Evolutionary conservation across 164 flowering plant species (phyloP).

Genomic region (Umbilicus rupestris): DNA sequence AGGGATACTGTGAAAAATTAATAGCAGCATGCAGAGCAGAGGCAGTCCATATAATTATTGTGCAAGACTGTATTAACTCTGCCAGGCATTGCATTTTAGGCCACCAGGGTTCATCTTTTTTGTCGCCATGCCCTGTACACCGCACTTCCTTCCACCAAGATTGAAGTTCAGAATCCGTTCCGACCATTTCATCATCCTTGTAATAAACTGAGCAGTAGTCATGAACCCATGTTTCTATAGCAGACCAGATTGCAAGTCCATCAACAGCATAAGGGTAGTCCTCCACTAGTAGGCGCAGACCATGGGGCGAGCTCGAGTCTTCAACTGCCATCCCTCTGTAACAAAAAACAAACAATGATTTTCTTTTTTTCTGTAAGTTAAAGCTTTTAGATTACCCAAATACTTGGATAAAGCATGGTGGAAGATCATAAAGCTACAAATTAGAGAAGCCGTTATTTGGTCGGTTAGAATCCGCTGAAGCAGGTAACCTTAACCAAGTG

Average conservation of each 20-base stretch:
- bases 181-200: slow-evolving; percentile 9
- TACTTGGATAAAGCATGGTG: not conserved
- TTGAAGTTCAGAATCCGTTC: slow-evolving; percentile 9
- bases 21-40: slow-evolving; percentile 16
- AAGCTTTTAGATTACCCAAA: not conserved
- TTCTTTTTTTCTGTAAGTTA: not conserved
- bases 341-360: not conserved
- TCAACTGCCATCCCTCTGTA: slow-evolving; percentile 15
- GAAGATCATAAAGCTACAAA: not conserved
- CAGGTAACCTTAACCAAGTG: too few relatives aligned
- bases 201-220: slow-evolving; percentile 13
- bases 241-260: slow-evolving; percentile 15
- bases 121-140: slow-evolving; percentile 13
- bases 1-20: slow-evolving; percentile 12
- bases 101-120: slow-evolving; percentile 18
- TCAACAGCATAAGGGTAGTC: slow-evolving; percentile 17
- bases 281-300: slow-evolving; percentile 14
- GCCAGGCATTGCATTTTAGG: slow-evolving; percentile 12
- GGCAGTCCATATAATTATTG: slow-evolving; percentile 14
- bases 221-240: slow-evolving; percentile 13
- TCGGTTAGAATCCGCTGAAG: too few relatives aligned
- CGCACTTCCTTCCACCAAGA: slow-evolving; percentile 14
- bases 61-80: slow-evolving; percentile 12
- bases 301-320: slow-evolving; percentile 11
- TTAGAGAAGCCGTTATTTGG: not conserved